Conservation (phyloP, 2,329 filamentous ascomycete species). For the Alternaria sp. region DNA sequence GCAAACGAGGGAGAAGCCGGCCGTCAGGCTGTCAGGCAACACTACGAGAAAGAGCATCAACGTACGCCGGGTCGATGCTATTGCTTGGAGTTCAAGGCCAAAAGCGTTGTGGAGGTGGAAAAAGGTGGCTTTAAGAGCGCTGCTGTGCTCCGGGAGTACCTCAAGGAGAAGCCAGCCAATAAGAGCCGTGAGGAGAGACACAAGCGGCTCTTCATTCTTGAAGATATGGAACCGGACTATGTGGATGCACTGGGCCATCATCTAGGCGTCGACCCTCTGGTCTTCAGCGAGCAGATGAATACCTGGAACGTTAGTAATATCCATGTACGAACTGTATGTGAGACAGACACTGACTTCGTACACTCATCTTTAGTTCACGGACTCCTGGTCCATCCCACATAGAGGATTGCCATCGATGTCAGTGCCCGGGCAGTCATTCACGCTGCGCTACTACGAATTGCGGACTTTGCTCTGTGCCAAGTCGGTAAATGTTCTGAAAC, state of each 20-base stretch:
- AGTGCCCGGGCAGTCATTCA: slow-evolving; percentile 18
- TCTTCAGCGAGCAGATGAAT: slow-evolving; percentile 32
- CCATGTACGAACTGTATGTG: no score
- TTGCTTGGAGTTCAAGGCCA: neutral
- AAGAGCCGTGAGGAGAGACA: neutral
- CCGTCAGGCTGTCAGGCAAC: neutral
- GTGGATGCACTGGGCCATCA: slow-evolving; percentile 24
- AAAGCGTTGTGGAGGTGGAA: neutral
- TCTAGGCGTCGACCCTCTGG: slow-evolving; percentile 23
- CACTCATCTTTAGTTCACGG: slow-evolving; percentile 10
- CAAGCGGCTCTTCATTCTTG: slow-evolving; percentile 26
- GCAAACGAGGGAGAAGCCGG: slow-evolving; percentile 2
- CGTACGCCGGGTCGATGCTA: neutral
- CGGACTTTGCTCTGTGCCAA: neutral
- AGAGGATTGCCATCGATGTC: slow-evolving; percentile 25
- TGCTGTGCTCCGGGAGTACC: neutral
- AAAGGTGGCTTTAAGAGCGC: neutral
- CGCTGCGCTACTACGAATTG: slow-evolving; percentile 12
- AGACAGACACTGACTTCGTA: no score
- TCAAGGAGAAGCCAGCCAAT: neutral
- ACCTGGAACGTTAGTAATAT: slow-evolving; percentile 20
- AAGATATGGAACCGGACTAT: slow-evolving; percentile 27
- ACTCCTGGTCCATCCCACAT: slow-evolving; percentile 22
- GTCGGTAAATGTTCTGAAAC: neutral
- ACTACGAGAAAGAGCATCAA: neutral